Conservation (phyloP, 1,139 yeast species). For the Geotrichum restrictum region DNA sequence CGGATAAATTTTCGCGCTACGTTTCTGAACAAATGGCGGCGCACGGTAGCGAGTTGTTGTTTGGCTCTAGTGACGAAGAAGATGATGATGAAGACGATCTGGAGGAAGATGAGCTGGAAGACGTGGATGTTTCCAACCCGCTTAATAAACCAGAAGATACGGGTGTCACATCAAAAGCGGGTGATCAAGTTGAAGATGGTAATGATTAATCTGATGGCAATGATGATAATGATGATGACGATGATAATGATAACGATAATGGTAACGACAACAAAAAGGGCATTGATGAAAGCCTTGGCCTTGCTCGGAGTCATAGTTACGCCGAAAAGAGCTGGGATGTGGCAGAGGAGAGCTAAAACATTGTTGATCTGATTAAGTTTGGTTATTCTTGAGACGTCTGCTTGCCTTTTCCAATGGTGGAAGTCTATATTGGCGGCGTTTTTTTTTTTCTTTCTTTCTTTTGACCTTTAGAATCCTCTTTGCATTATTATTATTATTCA, state of each 20-base stretch:
- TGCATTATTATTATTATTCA: neutral
- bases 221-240: slow-evolving; percentile 24
- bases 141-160: neutral
- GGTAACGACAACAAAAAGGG: slow-evolving; percentile 23
- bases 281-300: slow-evolving; percentile 29
- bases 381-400: no score
- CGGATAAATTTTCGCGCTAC: slow-evolving; percentile 64
- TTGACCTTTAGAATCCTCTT: no score
- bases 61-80: slow-evolving; percentile 46
- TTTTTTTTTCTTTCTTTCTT: no score
- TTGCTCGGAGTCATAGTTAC: slow-evolving; percentile 39
- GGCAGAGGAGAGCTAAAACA: slow-evolving; percentile 1
- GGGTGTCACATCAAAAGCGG: neutral
- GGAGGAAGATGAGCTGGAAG: slow-evolving; percentile 19
- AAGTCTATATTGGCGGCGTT: no score
- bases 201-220: slow-evolving; percentile 15
- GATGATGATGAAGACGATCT: slow-evolving; percentile 45
- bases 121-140: neutral
- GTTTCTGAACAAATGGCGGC: slow-evolving; percentile 70
- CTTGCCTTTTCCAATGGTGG: no score
- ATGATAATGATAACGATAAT: slow-evolving; percentile 23
- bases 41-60: slow-evolving; percentile 25
- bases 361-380: neutral
- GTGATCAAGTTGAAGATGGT: slow-evolving; percentile 1
- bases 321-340: neutral